phyloP scores from a whole-genome alignment of 2,329 filamentous ascomycete genomes.

The Colletotrichum tofieldiae region DNA sequence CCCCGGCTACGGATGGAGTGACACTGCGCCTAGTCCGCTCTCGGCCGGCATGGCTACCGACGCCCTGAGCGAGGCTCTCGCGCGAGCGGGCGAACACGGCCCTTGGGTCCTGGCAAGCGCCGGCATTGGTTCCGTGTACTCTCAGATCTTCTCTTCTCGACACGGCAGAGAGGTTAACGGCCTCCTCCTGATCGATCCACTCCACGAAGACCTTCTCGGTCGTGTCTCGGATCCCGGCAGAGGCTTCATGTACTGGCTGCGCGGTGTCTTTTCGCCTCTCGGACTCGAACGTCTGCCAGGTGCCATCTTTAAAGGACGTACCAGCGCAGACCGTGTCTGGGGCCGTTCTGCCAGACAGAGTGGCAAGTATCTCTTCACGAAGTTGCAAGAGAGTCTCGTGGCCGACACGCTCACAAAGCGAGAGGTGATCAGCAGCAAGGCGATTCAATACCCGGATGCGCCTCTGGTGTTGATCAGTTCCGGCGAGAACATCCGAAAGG shows the following conservation, averaged over 20 bases:
- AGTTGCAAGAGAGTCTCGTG: conserved; percentile 93
- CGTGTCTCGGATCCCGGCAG: conserved; percentile 76
- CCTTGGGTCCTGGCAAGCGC: conserved; percentile 92
- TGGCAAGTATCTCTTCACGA: conserved; percentile 89
- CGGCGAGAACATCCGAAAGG: conserved; percentile 77
- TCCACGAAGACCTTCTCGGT: conserved; percentile 89
- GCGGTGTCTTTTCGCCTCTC: conserved; percentile 88
- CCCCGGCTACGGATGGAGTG: conserved; percentile 88
- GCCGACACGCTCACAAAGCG: conserved; percentile 87
- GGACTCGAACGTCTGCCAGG: conserved; percentile 86
- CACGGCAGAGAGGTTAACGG: conserved; percentile 83
- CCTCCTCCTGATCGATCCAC: conserved; percentile 86
- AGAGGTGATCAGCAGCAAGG: conserved; percentile 83
- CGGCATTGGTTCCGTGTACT: conserved; percentile 90
- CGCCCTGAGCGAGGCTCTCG: conserved; percentile 88
- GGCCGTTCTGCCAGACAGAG: conserved; percentile 84
- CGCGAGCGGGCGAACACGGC: conserved; percentile 83
- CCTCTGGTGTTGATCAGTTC: conserved; percentile 88
- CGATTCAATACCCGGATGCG: conserved; percentile 83
- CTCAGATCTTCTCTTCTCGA: conserved; percentile 90
- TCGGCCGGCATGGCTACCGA: conserved; percentile 95
- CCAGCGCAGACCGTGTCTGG: conserved; percentile 86
- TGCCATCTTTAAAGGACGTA: conserved; percentile 86
- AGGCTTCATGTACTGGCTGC: conserved; percentile 89
- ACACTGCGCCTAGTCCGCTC: conserved; percentile 93